Percentiles rank a stretch among this genome's conserved stretches.
phyloP scores from a whole-genome alignment of 1,139 yeast genomes.

The Ogataea hybrid region DNA sequence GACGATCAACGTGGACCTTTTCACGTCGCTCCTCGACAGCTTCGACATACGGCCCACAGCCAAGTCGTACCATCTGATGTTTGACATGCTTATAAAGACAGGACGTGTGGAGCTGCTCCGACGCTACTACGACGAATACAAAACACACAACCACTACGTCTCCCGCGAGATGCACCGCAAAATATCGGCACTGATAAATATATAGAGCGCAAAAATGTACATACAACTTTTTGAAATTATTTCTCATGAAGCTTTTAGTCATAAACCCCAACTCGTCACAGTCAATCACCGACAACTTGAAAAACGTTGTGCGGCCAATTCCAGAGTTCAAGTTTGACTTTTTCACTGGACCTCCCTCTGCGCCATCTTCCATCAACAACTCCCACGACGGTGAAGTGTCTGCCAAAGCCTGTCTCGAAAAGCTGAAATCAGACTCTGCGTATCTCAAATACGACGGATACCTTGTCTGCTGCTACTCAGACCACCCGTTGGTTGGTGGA shows the following conservation, averaged over 20 bases:
- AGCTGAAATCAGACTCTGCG: constrained; percentile 33
- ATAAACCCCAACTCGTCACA: constrained; percentile 74
- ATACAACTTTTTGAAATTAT: not conserved
- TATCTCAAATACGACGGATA: constrained; percentile 56
- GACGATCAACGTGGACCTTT: constrained; percentile 1
- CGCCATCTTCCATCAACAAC: constrained; percentile 68
- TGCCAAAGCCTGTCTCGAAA: constrained; percentile 53
- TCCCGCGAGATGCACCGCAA: constrained; percentile 6
- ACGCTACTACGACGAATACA: constrained; percentile 6
- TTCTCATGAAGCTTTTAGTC: constrained; percentile 32
- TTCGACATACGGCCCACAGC: constrained; percentile 2
- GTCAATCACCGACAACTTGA: constrained; percentile 56
- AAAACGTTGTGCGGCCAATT: constrained; percentile 38
- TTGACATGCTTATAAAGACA: constrained; percentile 5
- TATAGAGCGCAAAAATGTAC: not conserved
- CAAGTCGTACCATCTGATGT: constrained; percentile 8
- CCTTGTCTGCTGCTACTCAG: constrained; percentile 74
- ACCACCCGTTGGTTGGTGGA: constrained; percentile 66
- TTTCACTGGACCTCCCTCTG: constrained; percentile 64
- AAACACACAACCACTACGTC: constrained; percentile 7
- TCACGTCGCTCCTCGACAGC: constrained; percentile 6
- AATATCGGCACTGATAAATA: not conserved
- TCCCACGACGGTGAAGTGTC: constrained; percentile 52
- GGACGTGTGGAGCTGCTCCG: constrained; percentile 3
- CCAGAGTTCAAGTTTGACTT: constrained; percentile 43